Conservation (phyloP, 345 rosid species). For the Pelargonium nanum region DNA sequence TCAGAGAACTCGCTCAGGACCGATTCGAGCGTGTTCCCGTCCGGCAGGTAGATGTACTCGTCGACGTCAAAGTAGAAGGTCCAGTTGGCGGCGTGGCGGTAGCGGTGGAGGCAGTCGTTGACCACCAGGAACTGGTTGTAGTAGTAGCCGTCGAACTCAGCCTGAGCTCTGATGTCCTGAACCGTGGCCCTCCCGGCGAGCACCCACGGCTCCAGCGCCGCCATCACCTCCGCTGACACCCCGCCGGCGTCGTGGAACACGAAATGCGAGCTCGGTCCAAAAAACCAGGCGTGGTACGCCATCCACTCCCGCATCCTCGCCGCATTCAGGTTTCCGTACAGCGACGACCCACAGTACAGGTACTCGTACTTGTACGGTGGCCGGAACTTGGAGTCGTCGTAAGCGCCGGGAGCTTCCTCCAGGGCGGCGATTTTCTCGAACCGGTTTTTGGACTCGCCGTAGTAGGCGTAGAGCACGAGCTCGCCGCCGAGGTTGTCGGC, state of each 20-base stretch:
- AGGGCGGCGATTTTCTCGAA: constrained; percentile 50
- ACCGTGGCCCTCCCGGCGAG: constrained; percentile 61
- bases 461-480: constrained; percentile 60
- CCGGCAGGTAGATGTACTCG: constrained; percentile 67
- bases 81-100: constrained; percentile 65
- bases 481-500: constrained; percentile 54
- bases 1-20: constrained; percentile 47
- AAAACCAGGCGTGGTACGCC: constrained; percentile 89
- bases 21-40: constrained; percentile 38
- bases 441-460: constrained; percentile 33
- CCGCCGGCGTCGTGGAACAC: constrained; percentile 91
- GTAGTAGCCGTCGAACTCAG: constrained; percentile 64
- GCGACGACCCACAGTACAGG: constrained; percentile 73
- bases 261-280: constrained; percentile 72
- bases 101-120: constrained; percentile 69
- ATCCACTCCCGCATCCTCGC: constrained; percentile 76
- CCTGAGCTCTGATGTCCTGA: constrained; percentile 61
- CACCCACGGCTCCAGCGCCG: constrained; percentile 67
- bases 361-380: constrained; percentile 62
- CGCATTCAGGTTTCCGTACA: constrained; percentile 65
- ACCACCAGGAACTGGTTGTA: constrained; percentile 83
- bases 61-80: constrained; percentile 83
- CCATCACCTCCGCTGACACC: constrained; percentile 44
- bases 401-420: constrained; percentile 51
- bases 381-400: constrained; percentile 34